Evolutionary conservation across 805 yeast genomes (phyloP), one percentile per base, ranked within the genome.

Genomic region (Saccharomycopsis babjevae): DNA sequence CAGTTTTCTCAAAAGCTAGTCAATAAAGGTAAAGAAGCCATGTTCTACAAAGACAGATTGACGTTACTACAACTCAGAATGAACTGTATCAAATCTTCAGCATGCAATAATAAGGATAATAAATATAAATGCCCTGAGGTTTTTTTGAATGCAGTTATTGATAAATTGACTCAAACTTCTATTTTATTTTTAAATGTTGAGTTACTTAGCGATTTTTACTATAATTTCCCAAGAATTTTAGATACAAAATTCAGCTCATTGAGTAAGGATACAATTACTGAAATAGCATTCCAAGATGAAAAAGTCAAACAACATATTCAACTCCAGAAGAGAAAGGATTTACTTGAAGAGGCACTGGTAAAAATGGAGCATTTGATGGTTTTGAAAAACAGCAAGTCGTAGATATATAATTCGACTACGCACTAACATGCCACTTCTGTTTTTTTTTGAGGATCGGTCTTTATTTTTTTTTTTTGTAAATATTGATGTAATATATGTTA

Each of bases 71-170:
- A 83, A 61, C 79, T 93, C 81, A 78, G 99, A 67, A 74, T 91
- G 68, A 85, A 84, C 62, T 83, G 91, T 10, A 76, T 93, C 69
- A 86, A 84, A 66, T 84, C 90, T 7, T 82, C 84, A 57, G 82
- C 82, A 66, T 94, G 99, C 77, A 83, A 83, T 67, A 77, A 79
- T 64, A 88, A 88, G 67, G 90, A 84, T 54, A 88, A 86, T 71
- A 91, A 88, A 71, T 90, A 86, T 70, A 86, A 85, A 66, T 94
- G 99, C 70, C 99, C 99, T 0, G 99, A 94, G 71, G 81, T 92
- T 6, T 96, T 92, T 67, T 77, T 94, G 70, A 96, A 90, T 69
- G 96, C 90, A 1, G 97, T 94, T 3, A 86, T 94, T 58, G 92
- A 90, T 64, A 94, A 94, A 72, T 76, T 94, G 28, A 89, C 97